Evolutionary conservation across 1,139 yeast genomes (phyloP).

Genomic region (Eremothecium coryli): DNA sequence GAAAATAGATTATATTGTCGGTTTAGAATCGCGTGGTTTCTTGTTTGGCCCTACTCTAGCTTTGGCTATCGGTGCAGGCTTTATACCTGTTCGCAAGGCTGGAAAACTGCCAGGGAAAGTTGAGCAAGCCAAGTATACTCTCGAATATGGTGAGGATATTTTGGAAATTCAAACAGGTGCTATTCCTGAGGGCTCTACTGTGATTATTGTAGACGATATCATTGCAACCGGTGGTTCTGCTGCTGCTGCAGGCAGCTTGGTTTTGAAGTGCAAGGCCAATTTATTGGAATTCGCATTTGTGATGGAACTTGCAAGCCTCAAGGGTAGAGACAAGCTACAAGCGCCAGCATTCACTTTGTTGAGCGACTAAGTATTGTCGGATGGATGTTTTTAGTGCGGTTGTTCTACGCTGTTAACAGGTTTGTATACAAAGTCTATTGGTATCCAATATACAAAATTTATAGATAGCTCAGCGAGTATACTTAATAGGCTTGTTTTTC

Average conservation of each 20-base stretch:
- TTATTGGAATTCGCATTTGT: slow-evolving; percentile 77
- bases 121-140: slow-evolving; percentile 61
- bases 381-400: too few species aligned
- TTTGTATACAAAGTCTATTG: too few species aligned
- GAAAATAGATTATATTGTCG: slow-evolving; percentile 82
- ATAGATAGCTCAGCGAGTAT: slow-evolving; percentile 11
- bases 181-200: slow-evolving; percentile 70
- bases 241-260: slow-evolving; percentile 82
- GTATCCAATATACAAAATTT: background rate
- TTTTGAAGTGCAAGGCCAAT: slow-evolving; percentile 54
- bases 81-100: slow-evolving; percentile 88
- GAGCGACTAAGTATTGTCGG: slow-evolving; percentile 75
- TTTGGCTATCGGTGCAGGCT: slow-evolving; percentile 77
- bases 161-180: slow-evolving; percentile 85
- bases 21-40: slow-evolving; percentile 94
- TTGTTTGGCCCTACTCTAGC: slow-evolving; percentile 94
- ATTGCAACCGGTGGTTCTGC: slow-evolving; percentile 99
- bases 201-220: slow-evolving; percentile 86
- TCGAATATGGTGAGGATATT: slow-evolving; percentile 86
- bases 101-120: slow-evolving; percentile 92
- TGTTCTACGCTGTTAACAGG: too few species aligned
- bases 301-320: slow-evolving; percentile 88
- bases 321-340: slow-evolving; percentile 80
- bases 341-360: slow-evolving; percentile 83
- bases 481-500: slow-evolving; percentile 17